phyloP scores from a whole-genome alignment of 164 flowering plant species.

The Aristolochia californica region DNA sequence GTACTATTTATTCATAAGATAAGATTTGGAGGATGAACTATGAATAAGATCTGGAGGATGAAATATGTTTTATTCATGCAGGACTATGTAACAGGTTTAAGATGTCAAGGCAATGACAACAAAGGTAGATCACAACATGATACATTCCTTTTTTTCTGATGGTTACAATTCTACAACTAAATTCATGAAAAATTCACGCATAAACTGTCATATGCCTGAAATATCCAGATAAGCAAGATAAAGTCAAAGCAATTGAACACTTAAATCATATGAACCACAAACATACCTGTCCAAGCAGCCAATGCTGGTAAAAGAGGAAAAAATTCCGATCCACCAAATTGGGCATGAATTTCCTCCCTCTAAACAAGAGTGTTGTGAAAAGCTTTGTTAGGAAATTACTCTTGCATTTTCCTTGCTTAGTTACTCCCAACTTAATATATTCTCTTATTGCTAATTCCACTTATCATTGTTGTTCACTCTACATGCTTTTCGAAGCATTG shows the following conservation, averaged over 20 bases:
- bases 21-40: no score
- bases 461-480: no score
- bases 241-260: neutral
- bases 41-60: no score
- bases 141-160: no score
- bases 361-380: conserved; percentile 13
- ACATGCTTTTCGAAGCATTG: no score
- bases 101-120: no score
- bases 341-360: conserved; percentile 42
- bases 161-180: no score
- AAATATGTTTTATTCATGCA: neutral
- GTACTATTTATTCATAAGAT: no score
- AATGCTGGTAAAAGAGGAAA: conserved; percentile 52
- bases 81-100: neutral
- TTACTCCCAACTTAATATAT: no score
- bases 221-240: neutral
- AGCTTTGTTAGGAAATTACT: neutral
- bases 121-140: no score
- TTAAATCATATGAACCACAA: neutral
- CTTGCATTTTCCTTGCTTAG: no score
- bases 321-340: conserved; percentile 28
- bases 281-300: conserved; percentile 59
- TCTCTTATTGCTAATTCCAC: no score
- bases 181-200: neutral
- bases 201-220: neutral